Conservation (phyloP, 192 early-diverging fungal species). For the Paraglomus brasilianum region DNA sequence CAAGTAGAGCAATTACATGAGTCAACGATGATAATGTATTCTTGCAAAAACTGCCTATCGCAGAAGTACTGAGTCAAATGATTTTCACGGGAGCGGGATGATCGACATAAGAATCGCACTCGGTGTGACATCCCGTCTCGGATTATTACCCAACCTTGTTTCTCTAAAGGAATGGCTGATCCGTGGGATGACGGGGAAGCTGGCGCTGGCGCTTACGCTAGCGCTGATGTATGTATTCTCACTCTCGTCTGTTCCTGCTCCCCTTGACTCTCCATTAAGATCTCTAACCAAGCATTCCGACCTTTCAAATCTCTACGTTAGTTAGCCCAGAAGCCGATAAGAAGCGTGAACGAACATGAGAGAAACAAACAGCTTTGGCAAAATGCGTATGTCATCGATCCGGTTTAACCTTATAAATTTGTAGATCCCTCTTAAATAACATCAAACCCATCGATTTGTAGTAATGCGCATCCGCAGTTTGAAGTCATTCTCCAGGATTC, state of each 20-base stretch:
- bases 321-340: slow-evolving; percentile 25
- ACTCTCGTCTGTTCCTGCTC: background rate
- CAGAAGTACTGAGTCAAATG: too few relatives aligned
- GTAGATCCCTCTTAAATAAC: too few relatives aligned
- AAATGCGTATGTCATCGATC: slow-evolving; percentile 21
- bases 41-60: too few relatives aligned
- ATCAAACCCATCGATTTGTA: background rate
- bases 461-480: slow-evolving; percentile 17
- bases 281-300: background rate
- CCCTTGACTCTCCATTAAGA: background rate
- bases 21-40: too few relatives aligned
- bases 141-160: too few relatives aligned
- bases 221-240: background rate
- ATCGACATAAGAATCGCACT: too few relatives aligned
- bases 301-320: background rate
- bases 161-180: background rate
- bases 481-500: slow-evolving; percentile 15
- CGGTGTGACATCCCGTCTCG: too few relatives aligned
- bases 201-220: slow-evolving; percentile 26
- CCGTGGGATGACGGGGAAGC: slow-evolving; percentile 33
- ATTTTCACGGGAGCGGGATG: too few relatives aligned
- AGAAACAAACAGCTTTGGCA: slow-evolving; percentile 27
- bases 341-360: slow-evolving; percentile 9
- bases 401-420: too few relatives aligned
- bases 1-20: too few relatives aligned